These are phyloP conservation scores for Colletotrichum sp. DNA, from an alignment of 2,329 filamentous ascomycete species.

Conservation along the genomic window DNA sequence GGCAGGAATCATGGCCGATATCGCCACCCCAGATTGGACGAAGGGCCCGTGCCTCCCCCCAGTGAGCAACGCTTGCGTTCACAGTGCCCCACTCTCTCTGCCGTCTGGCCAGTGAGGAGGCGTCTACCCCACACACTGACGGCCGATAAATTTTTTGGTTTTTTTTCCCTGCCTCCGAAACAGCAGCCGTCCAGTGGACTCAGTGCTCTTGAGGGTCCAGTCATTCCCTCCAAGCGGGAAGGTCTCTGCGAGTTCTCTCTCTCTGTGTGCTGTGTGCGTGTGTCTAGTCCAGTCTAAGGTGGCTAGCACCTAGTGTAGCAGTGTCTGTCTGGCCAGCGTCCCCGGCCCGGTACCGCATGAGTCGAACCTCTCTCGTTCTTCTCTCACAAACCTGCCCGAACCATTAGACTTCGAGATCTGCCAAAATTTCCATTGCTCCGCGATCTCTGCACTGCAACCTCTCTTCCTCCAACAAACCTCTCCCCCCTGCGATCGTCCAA, in stretches of 20 bases:
- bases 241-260: background rate
- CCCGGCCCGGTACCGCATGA: background rate
- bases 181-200: background rate
- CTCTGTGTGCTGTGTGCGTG: background rate
- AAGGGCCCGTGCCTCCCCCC: background rate
- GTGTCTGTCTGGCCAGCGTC: background rate
- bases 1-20: conserved; percentile 5
- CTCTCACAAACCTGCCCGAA: background rate
- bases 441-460: conserved; percentile 6
- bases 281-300: background rate
- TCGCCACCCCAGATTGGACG: conserved; percentile 19
- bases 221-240: background rate
- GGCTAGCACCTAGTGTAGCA: background rate
- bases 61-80: conserved; percentile 3
- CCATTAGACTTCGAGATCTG: background rate
- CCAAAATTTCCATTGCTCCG: conserved; percentile 2
- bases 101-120: background rate
- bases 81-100: background rate
- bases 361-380: background rate
- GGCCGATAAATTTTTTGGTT: conserved; percentile 18
- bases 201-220: background rate
- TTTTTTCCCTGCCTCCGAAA: conserved; percentile 12
- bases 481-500: conserved; percentile 14
- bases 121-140: conserved; percentile 15
- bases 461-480: background rate